Evolutionary conservation across 1,284 basidiomycete genomes (phyloP).

Genomic region (Taiwanofungus camphoratus): DNA sequence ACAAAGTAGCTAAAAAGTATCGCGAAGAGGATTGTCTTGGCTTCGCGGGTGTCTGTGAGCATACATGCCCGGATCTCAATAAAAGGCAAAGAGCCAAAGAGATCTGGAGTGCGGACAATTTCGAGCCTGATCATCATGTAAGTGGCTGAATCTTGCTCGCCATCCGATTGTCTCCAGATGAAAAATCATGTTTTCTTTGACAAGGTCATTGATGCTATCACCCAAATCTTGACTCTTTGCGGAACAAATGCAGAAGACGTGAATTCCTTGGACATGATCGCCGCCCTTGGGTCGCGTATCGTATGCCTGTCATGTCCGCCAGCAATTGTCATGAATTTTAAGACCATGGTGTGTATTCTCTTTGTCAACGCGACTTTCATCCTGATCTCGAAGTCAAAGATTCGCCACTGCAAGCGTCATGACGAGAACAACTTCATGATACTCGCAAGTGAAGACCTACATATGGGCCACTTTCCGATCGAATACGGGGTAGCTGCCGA

Average conservation of each 20-base stretch:
- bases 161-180: neutral
- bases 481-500: conserved; percentile 27
- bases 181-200: neutral
- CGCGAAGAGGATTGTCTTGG: conserved; percentile 39
- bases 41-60: conserved; percentile 50
- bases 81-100: conserved; percentile 26
- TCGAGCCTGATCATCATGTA: conserved; percentile 54
- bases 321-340: conserved; percentile 43
- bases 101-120: conserved; percentile 44
- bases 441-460: conserved; percentile 9
- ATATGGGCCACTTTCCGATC: conserved; percentile 23
- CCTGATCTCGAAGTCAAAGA: conserved; percentile 29
- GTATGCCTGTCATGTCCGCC: conserved; percentile 48
- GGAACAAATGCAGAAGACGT: conserved; percentile 29
- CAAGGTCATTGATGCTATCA: conserved; percentile 41
- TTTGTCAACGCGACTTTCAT: conserved; percentile 1
- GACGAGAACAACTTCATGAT: conserved; percentile 42
- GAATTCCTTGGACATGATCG: conserved; percentile 20
- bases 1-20: conserved; percentile 13
- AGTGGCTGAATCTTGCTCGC: too few species aligned
- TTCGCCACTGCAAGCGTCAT: conserved; percentile 60
- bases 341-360: conserved; percentile 38
- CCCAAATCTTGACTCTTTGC: conserved; percentile 30
- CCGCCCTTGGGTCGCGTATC: conserved; percentile 30
- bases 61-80: conserved; percentile 39